Conservation (phyloP, 2,329 filamentous ascomycete species). For the Ceratocystis diversiconidia region DNA sequence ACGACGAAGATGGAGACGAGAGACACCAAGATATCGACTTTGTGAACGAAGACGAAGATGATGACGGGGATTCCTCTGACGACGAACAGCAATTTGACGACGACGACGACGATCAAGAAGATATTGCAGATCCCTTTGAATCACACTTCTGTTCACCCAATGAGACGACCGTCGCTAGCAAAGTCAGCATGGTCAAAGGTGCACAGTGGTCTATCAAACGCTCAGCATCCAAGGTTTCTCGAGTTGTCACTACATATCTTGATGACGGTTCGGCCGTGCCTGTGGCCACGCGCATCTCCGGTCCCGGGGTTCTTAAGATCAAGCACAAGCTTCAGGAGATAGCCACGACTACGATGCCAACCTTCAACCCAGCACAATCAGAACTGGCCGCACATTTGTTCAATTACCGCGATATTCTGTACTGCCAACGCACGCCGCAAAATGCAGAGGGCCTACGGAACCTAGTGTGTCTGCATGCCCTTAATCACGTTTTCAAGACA, state of each 20-base stretch:
- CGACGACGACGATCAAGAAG: conserved; percentile 38
- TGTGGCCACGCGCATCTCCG: conserved; percentile 23
- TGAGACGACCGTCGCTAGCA: conserved; percentile 41
- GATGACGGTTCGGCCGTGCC: conserved; percentile 22
- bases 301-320: conserved; percentile 40
- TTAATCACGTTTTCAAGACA: conserved; percentile 92
- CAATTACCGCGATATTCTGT: conserved; percentile 67
- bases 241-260: conserved; percentile 35
- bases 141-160: conserved; percentile 60
- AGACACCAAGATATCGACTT: conserved; percentile 29
- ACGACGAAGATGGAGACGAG: conserved; percentile 19
- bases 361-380: conserved; percentile 49
- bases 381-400: conserved; percentile 59
- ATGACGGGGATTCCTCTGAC: conserved; percentile 30
- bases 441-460: conserved; percentile 58
- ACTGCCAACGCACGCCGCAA: conserved; percentile 53
- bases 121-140: conserved; percentile 59
- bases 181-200: conserved; percentile 36
- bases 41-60: conserved; percentile 26
- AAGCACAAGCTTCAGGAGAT: conserved; percentile 54
- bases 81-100: conserved; percentile 24
- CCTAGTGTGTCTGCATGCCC: conserved; percentile 63
- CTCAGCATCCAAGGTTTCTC: conserved; percentile 32
- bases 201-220: conserved; percentile 39
- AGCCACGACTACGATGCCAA: conserved; percentile 38